These are phyloP conservation scores for Tolypocladium pustulatum DNA, from an alignment of 2,329 filamentous ascomycete genomes.

Conservation along the genomic window DNA sequence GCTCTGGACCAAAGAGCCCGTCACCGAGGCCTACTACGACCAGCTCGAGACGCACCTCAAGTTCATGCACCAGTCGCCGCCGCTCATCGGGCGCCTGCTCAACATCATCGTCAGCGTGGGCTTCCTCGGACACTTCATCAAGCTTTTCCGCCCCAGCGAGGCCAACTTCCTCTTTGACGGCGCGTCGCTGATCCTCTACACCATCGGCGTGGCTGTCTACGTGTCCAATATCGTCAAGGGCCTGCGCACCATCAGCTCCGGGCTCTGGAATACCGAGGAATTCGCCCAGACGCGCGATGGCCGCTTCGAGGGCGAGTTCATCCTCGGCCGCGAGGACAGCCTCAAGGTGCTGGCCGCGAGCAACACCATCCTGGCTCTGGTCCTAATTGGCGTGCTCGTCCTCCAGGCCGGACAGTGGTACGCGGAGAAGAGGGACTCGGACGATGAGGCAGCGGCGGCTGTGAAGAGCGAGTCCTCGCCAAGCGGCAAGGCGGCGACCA, in stretches of 20 bases:
- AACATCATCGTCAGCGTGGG: constrained; percentile 87
- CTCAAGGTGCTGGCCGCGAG: constrained; percentile 85
- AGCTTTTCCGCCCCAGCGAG: constrained; percentile 89
- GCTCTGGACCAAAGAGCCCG: constrained; percentile 62
- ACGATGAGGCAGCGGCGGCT: constrained; percentile 61
- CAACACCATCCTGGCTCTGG: constrained; percentile 90
- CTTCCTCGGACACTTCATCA: constrained; percentile 79
- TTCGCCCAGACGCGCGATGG: constrained; percentile 26
- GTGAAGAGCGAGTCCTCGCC: constrained; percentile 16
- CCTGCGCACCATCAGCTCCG: constrained; percentile 68
- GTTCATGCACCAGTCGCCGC: constrained; percentile 84
- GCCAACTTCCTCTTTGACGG: constrained; percentile 93
- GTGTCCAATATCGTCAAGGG: constrained; percentile 96
- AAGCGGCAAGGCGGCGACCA: constrained; percentile 15
- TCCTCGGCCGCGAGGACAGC: constrained; percentile 76
- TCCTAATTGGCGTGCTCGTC: constrained; percentile 82
- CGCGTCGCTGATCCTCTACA: constrained; percentile 68
- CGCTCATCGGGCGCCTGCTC: constrained; percentile 84
- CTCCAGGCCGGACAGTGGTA: constrained; percentile 98
- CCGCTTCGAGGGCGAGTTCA: constrained; percentile 47
- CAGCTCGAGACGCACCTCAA: constrained; percentile 83
- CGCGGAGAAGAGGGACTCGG: constrained; percentile 82
- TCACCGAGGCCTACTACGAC: constrained; percentile 61
- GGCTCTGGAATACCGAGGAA: constrained; percentile 44
- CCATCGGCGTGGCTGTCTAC: constrained; percentile 86